Conservation (phyloP, 257 asterid species). For the Solanum peruvianum region DNA sequence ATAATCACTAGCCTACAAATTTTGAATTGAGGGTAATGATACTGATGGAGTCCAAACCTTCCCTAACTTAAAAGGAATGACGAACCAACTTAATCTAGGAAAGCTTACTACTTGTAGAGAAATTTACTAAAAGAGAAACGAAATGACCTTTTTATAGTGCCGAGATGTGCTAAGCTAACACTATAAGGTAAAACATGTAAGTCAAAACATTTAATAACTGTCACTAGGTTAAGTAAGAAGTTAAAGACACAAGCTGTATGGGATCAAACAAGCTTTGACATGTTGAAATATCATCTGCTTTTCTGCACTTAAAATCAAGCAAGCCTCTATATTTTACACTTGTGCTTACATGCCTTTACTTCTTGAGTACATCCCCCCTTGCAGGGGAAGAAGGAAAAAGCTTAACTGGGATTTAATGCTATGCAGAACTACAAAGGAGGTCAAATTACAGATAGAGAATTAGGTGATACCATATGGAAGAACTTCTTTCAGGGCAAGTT, state of each 20-base stretch:
- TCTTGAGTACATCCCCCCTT: not conserved
- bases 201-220: not conserved
- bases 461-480: conserved; percentile 39
- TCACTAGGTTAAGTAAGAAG: not conserved
- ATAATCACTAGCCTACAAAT: not conserved
- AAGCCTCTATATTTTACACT: not conserved
- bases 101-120: not conserved
- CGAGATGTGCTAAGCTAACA: not conserved
- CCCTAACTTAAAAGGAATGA: not conserved
- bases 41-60: not conserved
- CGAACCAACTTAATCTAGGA: not conserved
- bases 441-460: conserved; percentile 25
- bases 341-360: not conserved
- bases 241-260: not conserved
- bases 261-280: not conserved
- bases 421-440: conserved; percentile 49
- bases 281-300: not conserved
- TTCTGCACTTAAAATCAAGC: not conserved
- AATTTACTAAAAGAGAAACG: not conserved
- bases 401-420: not conserved
- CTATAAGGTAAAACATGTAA: not conserved
- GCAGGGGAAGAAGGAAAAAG: not conserved
- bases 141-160: not conserved
- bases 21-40: not conserved
- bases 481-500: conserved; percentile 52